Evolutionary conservation across 2,329 filamentous ascomycete genomes (phyloP), one percentile per base, ranked within the genome.

Genomic region (Fusarium oligoseptatum): DNA sequence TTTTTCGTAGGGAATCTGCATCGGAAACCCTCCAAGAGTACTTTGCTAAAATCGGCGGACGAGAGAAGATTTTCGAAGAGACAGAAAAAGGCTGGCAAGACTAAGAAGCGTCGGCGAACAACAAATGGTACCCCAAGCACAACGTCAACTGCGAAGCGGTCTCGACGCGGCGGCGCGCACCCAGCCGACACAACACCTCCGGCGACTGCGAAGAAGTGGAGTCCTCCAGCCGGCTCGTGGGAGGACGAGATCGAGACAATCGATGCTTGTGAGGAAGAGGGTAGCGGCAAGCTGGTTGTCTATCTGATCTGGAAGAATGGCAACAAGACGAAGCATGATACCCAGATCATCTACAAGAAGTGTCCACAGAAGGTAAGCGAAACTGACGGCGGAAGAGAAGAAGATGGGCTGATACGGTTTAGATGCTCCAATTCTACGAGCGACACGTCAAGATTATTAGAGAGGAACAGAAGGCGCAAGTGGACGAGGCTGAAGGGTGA

Each of bases 251-350:
- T 96, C 27, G 87, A 89, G 22, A 85, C 86, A 2, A 91, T 97
- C 36, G 93, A 95, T 74, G 93, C 92, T 1, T 92, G 93, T 67
- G 90, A 94, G 76, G 91, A 94, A 75, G 88, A 89, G 60, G 85
- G 88, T 29, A 85, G 84, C 5, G 88, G 87, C 20, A 88, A 87
- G 68, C 85, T 94, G 15, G 87, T 91, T 36, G 93, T 93, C 1
- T 94, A 92, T 76, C 83, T 95, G 36, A 90, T 90, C 14, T 96
- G 94, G 94, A 92, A 91, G 76, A 91, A 92, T 70, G 91, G 91
- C 10, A 86, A 90, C 57, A 95, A 94, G 85, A 94, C 93, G 1
- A 91, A 93, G 79, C 94, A 96, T 77, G 87, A 90, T 11, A 90
- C 94, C 17, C 82, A 86, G 22, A 87, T 92, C 15, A 88, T 95